Evolutionary conservation across 495 filamentous ascomycete species (phyloP).

Genomic region (Immersiella caudata): DNA sequence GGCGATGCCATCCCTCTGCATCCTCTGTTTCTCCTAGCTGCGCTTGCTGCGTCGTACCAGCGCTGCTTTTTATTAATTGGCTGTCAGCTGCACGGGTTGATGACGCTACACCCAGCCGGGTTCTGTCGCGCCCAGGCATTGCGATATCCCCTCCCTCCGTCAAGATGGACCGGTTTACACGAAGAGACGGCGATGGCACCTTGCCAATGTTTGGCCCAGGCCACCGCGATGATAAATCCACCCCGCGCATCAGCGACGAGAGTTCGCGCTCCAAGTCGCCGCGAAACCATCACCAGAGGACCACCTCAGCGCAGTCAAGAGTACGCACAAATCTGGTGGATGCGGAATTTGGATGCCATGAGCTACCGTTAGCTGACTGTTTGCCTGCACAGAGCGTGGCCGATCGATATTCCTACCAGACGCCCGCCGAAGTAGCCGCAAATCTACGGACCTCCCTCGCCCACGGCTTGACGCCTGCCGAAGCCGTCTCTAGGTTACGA

Average conservation of each 20-base stretch:
- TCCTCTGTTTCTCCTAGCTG: constrained; percentile 25
- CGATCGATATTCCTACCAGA: constrained; percentile 61
- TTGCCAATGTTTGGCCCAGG: constrained; percentile 40
- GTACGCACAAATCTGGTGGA: constrained; percentile 33
- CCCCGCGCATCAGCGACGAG: constrained; percentile 29
- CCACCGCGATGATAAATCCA: constrained; percentile 22
- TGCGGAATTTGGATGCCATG: neutral
- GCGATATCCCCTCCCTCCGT: neutral
- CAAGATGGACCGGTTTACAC: constrained; percentile 37
- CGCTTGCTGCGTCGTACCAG: neutral
- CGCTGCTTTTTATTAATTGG: constrained; percentile 13
- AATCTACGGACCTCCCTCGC: constrained; percentile 80
- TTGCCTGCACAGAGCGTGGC: constrained; percentile 43
- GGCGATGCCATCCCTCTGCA: neutral
- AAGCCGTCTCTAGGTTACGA: constrained; percentile 76
- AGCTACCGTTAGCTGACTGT: too few relatives aligned
- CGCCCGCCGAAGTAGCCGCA: constrained; percentile 74
- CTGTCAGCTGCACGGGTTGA: constrained; percentile 19
- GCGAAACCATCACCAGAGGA: constrained; percentile 35
- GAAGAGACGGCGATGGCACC: constrained; percentile 39
- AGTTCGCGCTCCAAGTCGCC: constrained; percentile 41
- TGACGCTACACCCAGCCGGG: constrained; percentile 34
- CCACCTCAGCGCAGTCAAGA: constrained; percentile 52
- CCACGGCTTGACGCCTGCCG: constrained; percentile 76
- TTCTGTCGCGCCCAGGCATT: constrained; percentile 29